Conservation (phyloP, 768 basidiomycete genomes). For the Sutorius australiensis region DNA sequence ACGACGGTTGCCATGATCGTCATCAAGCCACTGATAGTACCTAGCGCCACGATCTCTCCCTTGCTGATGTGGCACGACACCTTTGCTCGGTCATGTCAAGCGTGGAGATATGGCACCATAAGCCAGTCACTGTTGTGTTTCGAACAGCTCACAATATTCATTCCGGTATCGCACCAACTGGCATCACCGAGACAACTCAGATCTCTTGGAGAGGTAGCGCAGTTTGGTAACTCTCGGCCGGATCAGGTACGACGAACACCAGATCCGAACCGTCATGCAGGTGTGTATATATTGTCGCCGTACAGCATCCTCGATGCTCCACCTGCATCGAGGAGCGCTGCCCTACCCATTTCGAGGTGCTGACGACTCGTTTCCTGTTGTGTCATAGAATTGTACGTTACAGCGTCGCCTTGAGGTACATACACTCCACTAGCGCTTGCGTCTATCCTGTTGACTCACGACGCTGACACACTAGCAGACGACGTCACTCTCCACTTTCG, state of each 20-base stretch:
- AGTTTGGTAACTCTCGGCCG: conserved; percentile 43
- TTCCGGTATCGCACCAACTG: background rate
- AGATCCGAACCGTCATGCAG: conserved; percentile 50
- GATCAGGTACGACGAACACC: conserved; percentile 49
- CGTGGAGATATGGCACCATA: background rate
- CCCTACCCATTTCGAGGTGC: background rate
- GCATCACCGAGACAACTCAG: background rate
- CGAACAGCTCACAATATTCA: background rate
- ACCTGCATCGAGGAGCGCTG: background rate
- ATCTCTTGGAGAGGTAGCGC: conserved; percentile 24
- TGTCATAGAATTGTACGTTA: background rate
- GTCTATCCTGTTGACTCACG: conserved; percentile 16
- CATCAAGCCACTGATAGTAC: background rate
- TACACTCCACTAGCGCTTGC: conserved; percentile 44
- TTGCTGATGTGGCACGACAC: background rate
- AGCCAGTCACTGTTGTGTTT: too few relatives aligned
- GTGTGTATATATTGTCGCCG: background rate
- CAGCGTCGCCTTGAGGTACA: conserved; percentile 21
- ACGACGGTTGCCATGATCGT: background rate
- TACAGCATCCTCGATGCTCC: background rate
- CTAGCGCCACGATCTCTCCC: background rate
- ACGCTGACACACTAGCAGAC: background rate
- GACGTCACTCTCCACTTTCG: conserved; percentile 20
- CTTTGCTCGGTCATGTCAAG: background rate
- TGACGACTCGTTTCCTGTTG: background rate